Evolutionary conservation across 1,284 basidiomycete genomes (phyloP).

Genomic region (Naganishia albida): DNA sequence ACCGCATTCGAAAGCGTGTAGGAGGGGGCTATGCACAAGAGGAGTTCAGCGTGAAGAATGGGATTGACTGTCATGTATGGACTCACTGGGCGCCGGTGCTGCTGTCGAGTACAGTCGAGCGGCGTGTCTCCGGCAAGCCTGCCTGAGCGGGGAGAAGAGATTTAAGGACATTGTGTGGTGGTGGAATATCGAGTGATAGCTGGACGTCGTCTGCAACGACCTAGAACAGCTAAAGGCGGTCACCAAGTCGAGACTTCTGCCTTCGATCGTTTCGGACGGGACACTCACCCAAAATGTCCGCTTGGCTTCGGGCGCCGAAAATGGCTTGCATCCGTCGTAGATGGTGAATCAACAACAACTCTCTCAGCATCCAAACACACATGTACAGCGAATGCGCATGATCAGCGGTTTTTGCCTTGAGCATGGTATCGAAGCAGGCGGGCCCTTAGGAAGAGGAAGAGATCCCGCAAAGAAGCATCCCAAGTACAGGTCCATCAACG

Average conservation of each 20-base stretch:
- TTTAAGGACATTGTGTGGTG: constrained; percentile 13
- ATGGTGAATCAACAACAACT: constrained; percentile 27
- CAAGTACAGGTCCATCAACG: too few species aligned
- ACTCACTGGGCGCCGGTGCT: constrained; percentile 7
- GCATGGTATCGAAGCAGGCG: too few species aligned
- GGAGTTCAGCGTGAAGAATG: not conserved
- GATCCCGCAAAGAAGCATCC: too few species aligned
- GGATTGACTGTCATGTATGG: not conserved
- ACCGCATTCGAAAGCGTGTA: constrained; percentile 77
- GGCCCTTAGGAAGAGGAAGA: too few species aligned
- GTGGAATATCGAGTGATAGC: not conserved
- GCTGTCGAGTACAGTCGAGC: constrained; percentile 4
- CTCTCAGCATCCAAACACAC: constrained; percentile 12
- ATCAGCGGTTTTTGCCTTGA: too few species aligned
- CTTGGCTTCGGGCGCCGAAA: not conserved
- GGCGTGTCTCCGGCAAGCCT: constrained; percentile 8
- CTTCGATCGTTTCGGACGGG: constrained; percentile 4
- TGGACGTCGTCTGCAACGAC: not conserved
- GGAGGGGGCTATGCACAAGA: constrained; percentile 38
- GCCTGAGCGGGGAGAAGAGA: constrained; percentile 6
- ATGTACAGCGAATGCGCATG: too few species aligned
- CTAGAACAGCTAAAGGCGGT: not conserved
- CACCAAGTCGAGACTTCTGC: not conserved
- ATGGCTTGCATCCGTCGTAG: not conserved
- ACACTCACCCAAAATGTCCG: not conserved